Percentiles rank a stretch among this genome's conserved stretches.
These are phyloP conservation scores for Posidonia australis DNA, from an alignment of 106 monocot species.

Conservation along the genomic window DNA sequence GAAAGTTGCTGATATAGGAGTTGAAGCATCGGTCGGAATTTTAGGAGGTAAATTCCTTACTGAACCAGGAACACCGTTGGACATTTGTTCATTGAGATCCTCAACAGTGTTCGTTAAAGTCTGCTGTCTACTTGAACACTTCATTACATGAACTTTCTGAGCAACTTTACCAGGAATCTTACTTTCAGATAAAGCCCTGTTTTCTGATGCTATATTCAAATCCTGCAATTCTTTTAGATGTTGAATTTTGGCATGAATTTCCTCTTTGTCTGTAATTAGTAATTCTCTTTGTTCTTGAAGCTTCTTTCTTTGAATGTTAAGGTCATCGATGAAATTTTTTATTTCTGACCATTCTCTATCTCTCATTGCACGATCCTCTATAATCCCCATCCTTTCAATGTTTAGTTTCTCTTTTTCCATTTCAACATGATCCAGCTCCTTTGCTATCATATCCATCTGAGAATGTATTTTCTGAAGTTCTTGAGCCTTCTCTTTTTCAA, in stretches of 20 bases:
- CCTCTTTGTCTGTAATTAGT: constrained; percentile 53
- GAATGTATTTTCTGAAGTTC: constrained; percentile 51
- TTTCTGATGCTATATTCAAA: constrained; percentile 48
- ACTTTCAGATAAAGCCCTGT: constrained; percentile 25
- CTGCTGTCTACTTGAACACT: background rate
- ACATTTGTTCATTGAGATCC: constrained; percentile 5
- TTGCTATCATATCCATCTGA: constrained; percentile 50
- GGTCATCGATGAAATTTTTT: constrained; percentile 46
- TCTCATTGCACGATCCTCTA: constrained; percentile 46
- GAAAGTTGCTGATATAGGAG: constrained; percentile 29
- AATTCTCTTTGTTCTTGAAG: constrained; percentile 81
- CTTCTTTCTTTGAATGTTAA: constrained; percentile 73
- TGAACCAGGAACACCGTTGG: constrained; percentile 2
- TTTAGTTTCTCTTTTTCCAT: constrained; percentile 47
- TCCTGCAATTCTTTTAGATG: constrained; percentile 49
- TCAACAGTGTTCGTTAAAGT: background rate
- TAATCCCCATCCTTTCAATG: constrained; percentile 62
- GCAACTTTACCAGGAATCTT: constrained; percentile 3
- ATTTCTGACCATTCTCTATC: constrained; percentile 82
- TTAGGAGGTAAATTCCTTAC: constrained; percentile 7
- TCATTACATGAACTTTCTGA: constrained; percentile 16
- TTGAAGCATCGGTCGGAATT: constrained; percentile 9
- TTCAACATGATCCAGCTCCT: constrained; percentile 47
- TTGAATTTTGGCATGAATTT: constrained; percentile 49
- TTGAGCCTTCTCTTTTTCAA: constrained; percentile 46